Percentiles rank a stretch among this genome's conserved stretches.
phyloP scores from a whole-genome alignment of 2,329 filamentous ascomycete species.

The Aphanocladium album region DNA sequence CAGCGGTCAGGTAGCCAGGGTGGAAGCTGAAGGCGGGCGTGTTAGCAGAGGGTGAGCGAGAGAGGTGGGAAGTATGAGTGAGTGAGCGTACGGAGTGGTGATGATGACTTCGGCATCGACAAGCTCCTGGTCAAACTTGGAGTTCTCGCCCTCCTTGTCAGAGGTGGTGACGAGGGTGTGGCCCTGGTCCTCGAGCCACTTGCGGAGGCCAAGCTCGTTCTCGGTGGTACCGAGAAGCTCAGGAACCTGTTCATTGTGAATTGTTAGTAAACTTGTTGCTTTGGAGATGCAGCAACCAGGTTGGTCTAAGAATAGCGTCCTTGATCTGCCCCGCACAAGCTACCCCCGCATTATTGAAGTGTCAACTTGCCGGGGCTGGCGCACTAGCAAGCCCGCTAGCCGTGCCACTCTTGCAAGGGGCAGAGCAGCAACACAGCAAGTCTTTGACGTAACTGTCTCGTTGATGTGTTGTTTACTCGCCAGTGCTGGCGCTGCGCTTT shows the following conservation, averaged over 20 bases:
- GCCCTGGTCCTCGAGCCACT: conserved; percentile 96
- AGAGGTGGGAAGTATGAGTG: background rate
- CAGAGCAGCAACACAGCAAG: background rate
- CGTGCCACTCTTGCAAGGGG: background rate
- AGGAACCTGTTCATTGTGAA: conserved; percentile 50
- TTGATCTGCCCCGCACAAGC: background rate
- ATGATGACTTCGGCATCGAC: conserved; percentile 98
- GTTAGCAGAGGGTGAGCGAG: background rate
- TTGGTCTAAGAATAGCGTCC: conserved; percentile 4
- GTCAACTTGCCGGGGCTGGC: background rate
- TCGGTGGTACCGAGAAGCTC: conserved; percentile 89
- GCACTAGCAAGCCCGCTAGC: background rate
- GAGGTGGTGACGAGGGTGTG: conserved; percentile 96
- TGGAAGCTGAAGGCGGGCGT: conserved; percentile 70
- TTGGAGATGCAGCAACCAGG: background rate
- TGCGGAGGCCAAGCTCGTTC: conserved; percentile 95
- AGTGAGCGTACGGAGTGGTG: conserved; percentile 73
- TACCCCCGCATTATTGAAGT: background rate
- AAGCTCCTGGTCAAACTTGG: conserved; percentile 89
- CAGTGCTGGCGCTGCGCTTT: background rate
- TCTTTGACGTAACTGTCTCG: background rate
- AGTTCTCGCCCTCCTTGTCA: conserved; percentile 93
- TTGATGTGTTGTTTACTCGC: background rate
- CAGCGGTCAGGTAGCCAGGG: conserved; percentile 93
- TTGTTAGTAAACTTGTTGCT: background rate